Percentiles rank a stretch among this genome's conserved stretches.
These are phyloP conservation scores for Penicillium aurantiogriseum DNA, from an alignment of 2,329 filamentous ascomycete species.

Conservation along the genomic window DNA sequence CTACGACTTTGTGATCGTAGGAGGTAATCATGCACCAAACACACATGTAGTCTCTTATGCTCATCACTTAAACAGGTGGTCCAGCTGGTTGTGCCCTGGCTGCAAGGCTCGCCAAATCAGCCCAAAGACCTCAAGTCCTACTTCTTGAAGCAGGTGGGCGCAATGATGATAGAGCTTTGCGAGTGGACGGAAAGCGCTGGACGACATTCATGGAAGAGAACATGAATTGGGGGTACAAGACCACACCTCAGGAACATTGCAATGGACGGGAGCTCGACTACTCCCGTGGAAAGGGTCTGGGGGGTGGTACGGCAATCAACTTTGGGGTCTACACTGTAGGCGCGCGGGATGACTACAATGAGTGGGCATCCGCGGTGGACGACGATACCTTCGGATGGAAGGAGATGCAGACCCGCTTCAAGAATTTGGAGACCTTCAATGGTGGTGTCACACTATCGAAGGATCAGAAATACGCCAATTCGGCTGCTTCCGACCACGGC, in stretches of 20 bases:
- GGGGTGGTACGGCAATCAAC: constrained; percentile 56
- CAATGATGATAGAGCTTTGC: constrained; percentile 50
- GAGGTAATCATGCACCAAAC: constrained; percentile 9
- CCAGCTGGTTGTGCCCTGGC: constrained; percentile 60
- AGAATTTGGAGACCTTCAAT: constrained; percentile 56
- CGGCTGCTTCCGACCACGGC: constrained; percentile 50
- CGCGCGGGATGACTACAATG: constrained; percentile 59
- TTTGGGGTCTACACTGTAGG: constrained; percentile 57
- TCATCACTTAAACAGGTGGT: constrained; percentile 47
- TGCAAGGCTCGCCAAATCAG: constrained; percentile 49
- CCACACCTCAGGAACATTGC: constrained; percentile 47
- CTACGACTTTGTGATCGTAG: constrained; percentile 23
- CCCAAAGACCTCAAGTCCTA: constrained; percentile 53
- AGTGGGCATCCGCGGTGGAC: constrained; percentile 57
- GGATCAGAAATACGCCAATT: constrained; percentile 49
- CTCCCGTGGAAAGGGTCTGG: constrained; percentile 52
- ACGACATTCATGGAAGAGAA: constrained; percentile 48
- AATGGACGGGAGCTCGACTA: constrained; percentile 49
- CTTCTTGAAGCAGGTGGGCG: constrained; percentile 60
- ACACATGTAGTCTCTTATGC: background rate
- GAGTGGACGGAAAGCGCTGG: constrained; percentile 57
- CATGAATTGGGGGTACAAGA: constrained; percentile 56
- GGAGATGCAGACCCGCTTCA: constrained; percentile 51
- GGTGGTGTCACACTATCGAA: constrained; percentile 37
- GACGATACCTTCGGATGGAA: constrained; percentile 59